Evolutionary conservation across 2,329 filamentous ascomycete species (phyloP).

Genomic region (Stemphylium beticola): DNA sequence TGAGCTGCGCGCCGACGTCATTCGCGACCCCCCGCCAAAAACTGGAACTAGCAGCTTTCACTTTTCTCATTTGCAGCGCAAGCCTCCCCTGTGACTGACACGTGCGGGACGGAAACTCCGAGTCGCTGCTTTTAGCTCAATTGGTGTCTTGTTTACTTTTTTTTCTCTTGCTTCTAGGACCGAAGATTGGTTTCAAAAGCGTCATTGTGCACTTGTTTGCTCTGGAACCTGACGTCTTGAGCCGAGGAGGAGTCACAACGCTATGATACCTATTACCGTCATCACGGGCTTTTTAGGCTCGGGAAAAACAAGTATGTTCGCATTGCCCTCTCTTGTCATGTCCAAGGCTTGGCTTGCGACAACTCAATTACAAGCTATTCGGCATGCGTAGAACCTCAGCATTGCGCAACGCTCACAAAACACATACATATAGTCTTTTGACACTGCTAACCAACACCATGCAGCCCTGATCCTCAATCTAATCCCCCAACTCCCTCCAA

Average conservation of each 20-base stretch:
- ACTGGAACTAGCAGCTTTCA: constrained; percentile 2
- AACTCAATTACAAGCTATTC: no score
- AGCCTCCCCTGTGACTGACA: constrained; percentile 3
- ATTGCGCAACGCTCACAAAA: neutral
- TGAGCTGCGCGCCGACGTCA: constrained; percentile 16
- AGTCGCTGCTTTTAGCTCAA: neutral
- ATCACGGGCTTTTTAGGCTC: constrained; percentile 95
- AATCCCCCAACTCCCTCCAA: constrained; percentile 83
- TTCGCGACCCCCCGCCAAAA: constrained; percentile 9
- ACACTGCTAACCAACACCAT: neutral
- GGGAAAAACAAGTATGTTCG: constrained; percentile 76
- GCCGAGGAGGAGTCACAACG: neutral
- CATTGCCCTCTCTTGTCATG: neutral
- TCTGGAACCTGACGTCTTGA: neutral
- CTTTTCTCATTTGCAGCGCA: neutral
- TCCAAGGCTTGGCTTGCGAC: no score
- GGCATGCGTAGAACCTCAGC: no score
- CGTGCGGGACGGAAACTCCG: neutral
- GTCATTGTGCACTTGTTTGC: constrained; percentile 1
- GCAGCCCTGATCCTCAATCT: constrained; percentile 84
- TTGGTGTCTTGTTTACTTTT: neutral
- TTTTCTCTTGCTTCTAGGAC: neutral
- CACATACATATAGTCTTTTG: neutral
- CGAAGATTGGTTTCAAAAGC: neutral
- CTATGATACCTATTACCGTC: constrained; percentile 83